A percentile compares a stretch with the other conserved stretches of the same genome.
phyloP scores from a whole-genome alignment of 164 flowering plant species.

The Malania oleifera region DNA sequence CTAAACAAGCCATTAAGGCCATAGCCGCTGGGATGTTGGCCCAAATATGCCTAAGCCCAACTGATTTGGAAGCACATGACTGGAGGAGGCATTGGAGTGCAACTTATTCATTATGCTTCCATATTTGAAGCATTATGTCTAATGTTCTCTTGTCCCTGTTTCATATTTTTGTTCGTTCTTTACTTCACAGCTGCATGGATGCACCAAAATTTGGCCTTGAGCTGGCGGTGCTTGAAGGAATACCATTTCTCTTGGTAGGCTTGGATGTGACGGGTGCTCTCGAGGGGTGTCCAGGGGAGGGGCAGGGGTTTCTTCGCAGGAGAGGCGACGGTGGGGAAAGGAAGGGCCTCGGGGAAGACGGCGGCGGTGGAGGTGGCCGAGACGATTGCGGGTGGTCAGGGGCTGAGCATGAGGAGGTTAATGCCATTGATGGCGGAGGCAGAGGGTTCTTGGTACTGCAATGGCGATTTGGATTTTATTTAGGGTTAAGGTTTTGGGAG shows the following conservation, averaged over 20 bases:
- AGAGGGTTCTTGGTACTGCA: not conserved
- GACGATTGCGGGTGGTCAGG: not conserved
- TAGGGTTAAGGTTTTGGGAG: too few species aligned
- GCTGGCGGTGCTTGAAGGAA: slow-evolving; percentile 64
- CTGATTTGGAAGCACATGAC: too few species aligned
- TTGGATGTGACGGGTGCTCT: slow-evolving; percentile 63
- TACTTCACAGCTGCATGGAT: too few species aligned
- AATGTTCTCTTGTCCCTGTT: too few species aligned
- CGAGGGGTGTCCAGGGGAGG: slow-evolving; percentile 69
- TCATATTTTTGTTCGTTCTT: too few species aligned
- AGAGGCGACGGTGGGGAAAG: slow-evolving; percentile 2
- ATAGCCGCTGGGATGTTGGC: too few species aligned
- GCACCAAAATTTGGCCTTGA: too few species aligned
- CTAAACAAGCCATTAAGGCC: too few species aligned
- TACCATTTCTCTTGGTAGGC: slow-evolving; percentile 85
- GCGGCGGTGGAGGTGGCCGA: not conserved
- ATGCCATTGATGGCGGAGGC: not conserved
- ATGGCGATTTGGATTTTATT: not conserved
- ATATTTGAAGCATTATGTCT: too few species aligned
- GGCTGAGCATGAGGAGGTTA: not conserved
- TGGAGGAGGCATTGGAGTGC: too few species aligned
- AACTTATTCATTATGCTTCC: too few species aligned
- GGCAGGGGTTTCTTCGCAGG: slow-evolving; percentile 39
- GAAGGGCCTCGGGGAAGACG: not conserved
- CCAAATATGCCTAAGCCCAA: too few species aligned